Evolutionary conservation across 2,329 filamentous ascomycete genomes (phyloP), one percentile per base, ranked within the genome.

Genomic region (Trichoderma arundinaceum): DNA sequence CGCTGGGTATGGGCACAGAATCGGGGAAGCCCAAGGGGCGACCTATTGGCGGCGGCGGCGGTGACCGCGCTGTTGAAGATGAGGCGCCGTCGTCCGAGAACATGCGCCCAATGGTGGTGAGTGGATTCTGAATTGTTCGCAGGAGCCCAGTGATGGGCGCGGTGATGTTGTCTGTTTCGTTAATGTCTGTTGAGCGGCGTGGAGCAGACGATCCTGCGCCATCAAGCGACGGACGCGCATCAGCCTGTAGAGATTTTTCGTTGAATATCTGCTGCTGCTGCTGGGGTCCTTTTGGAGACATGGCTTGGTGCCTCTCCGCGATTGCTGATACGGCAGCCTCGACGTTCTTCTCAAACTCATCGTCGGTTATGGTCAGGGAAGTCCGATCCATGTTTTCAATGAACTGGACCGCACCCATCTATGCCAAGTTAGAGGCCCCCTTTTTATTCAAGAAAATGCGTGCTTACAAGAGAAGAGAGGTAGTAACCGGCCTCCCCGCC

Each of bases 401-500:
- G 76, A 99, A 99, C 72, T 97, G 93, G 57, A 99, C 90, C 44
- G 93, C 95, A 61, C 95, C 95, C 89, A 94, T 92, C 85, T 91
- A 67, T 70, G 77, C 7, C 5, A 32, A 3, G 41, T 66, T 13
- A 69, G 64, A 39, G 41, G 44, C 38, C 35, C 28, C 56, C n/a
- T 60, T 60, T 6, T 28, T 7, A 19, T 32, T 38, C 35, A 38
- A 28, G 65, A 51, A 12, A 8, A 3, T 9, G 10, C 38, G 1
- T 53, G 74, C 84, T 73, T 80, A 93, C 91, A 71, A 99, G 80
- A 7, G 95, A 98, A 38, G 94, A 98, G 64, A 99, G 86, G 77
- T 99, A 99, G 78, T 99, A 99, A 12, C 95, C 95, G 13, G 95
- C 94, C 81, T 99, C 95, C n/a, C 95, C 95, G 28, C 91, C 92